A percentile compares a stretch with the other conserved stretches of the same genome.
These are phyloP conservation scores for Musa balbisiana DNA, from an alignment of 202 grass and related monocot genomes.

Conservation along the genomic window DNA sequence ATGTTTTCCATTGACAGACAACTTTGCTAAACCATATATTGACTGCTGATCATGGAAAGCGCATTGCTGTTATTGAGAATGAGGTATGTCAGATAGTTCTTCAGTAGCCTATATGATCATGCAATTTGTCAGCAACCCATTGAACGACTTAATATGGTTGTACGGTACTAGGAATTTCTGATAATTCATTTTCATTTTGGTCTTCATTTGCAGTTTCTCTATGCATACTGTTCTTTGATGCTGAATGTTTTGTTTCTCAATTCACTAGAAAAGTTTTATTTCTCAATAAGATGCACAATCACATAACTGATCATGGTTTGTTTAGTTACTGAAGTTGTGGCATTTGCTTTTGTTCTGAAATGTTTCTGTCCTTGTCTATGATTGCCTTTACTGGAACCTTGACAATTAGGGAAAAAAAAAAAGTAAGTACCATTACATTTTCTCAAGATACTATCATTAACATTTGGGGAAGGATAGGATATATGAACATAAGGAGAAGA, in stretches of 20 bases:
- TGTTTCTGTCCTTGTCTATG: neutral
- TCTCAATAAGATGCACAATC: neutral
- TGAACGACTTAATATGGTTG: neutral
- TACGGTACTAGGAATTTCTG: neutral
- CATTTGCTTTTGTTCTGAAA: neutral
- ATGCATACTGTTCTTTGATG: neutral
- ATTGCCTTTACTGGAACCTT: too few species aligned
- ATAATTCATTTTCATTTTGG: neutral
- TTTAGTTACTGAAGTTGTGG: neutral
- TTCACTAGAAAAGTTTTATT: neutral
- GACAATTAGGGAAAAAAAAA: too few species aligned
- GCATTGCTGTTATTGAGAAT: conserved; percentile 95
- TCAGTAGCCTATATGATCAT: neutral
- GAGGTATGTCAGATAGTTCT: conserved; percentile 51
- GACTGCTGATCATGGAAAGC: conserved; percentile 83
- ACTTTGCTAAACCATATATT: conserved; percentile 97
- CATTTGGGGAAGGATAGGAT: too few species aligned
- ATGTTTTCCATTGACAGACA: conserved; percentile 40
- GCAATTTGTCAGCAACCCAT: neutral
- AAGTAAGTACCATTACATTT: too few species aligned
- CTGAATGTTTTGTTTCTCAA: neutral
- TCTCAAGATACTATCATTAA: too few species aligned
- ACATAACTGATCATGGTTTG: neutral
- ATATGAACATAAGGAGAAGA: too few species aligned
- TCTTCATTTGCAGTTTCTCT: neutral